Evolutionary conservation across 2,329 filamentous ascomycete species (phyloP).

Genomic region (Colletotrichum sp.): DNA sequence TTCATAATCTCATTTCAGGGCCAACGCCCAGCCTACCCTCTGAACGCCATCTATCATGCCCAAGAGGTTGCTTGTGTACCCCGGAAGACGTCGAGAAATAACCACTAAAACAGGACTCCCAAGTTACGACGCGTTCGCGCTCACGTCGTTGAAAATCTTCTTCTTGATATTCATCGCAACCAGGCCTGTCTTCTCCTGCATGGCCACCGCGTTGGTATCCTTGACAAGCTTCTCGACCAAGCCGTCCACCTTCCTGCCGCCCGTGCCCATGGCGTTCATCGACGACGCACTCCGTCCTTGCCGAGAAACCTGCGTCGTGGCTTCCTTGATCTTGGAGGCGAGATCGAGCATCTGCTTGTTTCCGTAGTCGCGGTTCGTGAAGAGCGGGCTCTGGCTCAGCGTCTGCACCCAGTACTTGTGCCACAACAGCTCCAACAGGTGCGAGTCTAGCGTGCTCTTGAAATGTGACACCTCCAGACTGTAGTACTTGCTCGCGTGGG

Average conservation of each 20-base stretch:
- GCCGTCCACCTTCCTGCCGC: slow-evolving; percentile 43
- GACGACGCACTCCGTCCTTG: slow-evolving; percentile 28
- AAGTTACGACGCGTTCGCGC: slow-evolving; percentile 18
- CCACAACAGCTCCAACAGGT: slow-evolving; percentile 89
- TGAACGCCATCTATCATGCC: slow-evolving; percentile 20
- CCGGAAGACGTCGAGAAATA: not conserved
- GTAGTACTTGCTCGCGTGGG: slow-evolving; percentile 91
- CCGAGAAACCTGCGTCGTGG: slow-evolving; percentile 46
- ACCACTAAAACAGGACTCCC: not conserved
- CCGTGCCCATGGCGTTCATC: slow-evolving; percentile 25
- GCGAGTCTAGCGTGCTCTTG: slow-evolving; percentile 89
- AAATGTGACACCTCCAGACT: slow-evolving; percentile 90
- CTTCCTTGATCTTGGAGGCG: slow-evolving; percentile 78
- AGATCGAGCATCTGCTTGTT: slow-evolving; percentile 93
- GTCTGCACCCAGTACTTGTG: slow-evolving; percentile 99
- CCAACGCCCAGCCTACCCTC: slow-evolving; percentile 5
- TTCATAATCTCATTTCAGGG: slow-evolving; percentile 17
- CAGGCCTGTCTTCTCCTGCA: slow-evolving; percentile 67
- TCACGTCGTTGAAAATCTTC: slow-evolving; percentile 59
- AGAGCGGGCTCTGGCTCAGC: slow-evolving; percentile 85
- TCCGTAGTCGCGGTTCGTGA: slow-evolving; percentile 91
- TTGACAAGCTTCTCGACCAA: slow-evolving; percentile 65
- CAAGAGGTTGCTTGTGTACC: not conserved
- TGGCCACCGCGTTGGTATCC: slow-evolving; percentile 65
- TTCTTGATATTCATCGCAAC: slow-evolving; percentile 68